Evolutionary conservation across 257 asterid species (phyloP).

Genomic region (Phtheirospermum japonicum): DNA sequence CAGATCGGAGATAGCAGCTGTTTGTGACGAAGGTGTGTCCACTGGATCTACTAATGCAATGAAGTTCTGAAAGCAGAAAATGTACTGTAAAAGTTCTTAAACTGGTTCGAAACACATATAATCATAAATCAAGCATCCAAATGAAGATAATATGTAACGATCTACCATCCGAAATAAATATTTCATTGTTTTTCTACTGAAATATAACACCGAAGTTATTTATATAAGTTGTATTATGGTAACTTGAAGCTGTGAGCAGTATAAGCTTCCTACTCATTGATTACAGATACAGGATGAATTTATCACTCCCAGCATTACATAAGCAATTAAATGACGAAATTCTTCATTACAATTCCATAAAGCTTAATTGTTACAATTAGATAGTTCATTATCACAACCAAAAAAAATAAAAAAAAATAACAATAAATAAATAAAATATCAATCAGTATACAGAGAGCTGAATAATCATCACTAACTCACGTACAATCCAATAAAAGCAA

Average conservation of each 20-base stretch:
- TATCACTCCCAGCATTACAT: not conserved
- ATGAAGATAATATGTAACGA: not conserved
- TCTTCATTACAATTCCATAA: not conserved
- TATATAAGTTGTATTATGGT: not conserved
- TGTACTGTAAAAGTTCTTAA: not conserved
- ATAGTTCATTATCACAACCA: not conserved
- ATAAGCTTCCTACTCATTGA: not conserved
- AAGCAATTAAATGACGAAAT: not conserved
- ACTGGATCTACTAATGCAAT: slow-evolving; percentile 31
- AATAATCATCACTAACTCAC: not conserved
- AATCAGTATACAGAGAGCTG: not conserved
- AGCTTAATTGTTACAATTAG: not conserved
- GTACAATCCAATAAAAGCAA: not conserved
- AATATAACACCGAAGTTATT: not conserved
- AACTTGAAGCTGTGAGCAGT: not conserved
- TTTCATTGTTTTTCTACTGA: not conserved
- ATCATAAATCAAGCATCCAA: slow-evolving; percentile 4
- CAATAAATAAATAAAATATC: no score
- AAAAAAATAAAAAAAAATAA: not conserved
- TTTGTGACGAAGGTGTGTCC: slow-evolving; percentile 32
- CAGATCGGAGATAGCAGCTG: slow-evolving; percentile 35
- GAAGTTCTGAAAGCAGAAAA: slow-evolving; percentile 36
- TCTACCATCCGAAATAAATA: slow-evolving; percentile 10
- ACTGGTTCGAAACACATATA: not conserved
- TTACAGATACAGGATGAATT: no score